These are phyloP conservation scores for Hypholoma fasciculare DNA, from an alignment of 768 basidiomycete genomes.

Conservation along the genomic window DNA sequence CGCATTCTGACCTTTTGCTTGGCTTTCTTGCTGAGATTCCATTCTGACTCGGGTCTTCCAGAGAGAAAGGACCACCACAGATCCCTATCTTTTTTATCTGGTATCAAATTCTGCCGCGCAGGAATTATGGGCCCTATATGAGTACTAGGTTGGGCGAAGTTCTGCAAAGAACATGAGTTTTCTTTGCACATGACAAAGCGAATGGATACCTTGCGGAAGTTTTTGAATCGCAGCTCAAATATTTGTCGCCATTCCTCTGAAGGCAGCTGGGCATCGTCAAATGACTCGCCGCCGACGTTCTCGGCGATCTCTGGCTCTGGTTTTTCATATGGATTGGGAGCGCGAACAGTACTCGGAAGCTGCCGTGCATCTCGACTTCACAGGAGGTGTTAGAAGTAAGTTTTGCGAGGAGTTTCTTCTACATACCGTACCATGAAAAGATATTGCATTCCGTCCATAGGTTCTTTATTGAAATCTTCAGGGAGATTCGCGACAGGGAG, in stretches of 20 bases:
- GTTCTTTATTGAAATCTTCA: slow-evolving; percentile 61
- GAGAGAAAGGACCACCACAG: slow-evolving; percentile 79
- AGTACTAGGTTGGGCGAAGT: slow-evolving; percentile 62
- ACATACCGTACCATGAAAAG: slow-evolving; percentile 77
- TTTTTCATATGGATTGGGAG: slow-evolving; percentile 64
- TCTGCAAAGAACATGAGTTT: slow-evolving; percentile 41
- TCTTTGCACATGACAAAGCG: neutral
- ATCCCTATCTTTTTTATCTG: slow-evolving; percentile 72
- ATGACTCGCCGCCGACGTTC: slow-evolving; percentile 5
- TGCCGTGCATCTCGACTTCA: slow-evolving; percentile 68
- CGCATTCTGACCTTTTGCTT: slow-evolving; percentile 27
- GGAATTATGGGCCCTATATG: slow-evolving; percentile 36
- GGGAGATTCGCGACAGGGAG: slow-evolving; percentile 83
- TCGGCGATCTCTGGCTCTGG: slow-evolving; percentile 23
- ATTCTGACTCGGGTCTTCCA: slow-evolving; percentile 66
- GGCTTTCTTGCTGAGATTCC: slow-evolving; percentile 55
- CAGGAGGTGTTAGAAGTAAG: neutral
- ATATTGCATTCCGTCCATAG: slow-evolving; percentile 76
- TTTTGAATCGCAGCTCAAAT: slow-evolving; percentile 60
- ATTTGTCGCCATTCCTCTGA: slow-evolving; percentile 64
- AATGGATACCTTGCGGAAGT: slow-evolving; percentile 59
- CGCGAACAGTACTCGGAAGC: slow-evolving; percentile 67
- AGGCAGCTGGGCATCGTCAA: slow-evolving; percentile 46
- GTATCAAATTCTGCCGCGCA: slow-evolving; percentile 42
- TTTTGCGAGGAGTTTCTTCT: neutral